Conservation (phyloP, 768 basidiomycete species). For the Amanita phalloides region DNA sequence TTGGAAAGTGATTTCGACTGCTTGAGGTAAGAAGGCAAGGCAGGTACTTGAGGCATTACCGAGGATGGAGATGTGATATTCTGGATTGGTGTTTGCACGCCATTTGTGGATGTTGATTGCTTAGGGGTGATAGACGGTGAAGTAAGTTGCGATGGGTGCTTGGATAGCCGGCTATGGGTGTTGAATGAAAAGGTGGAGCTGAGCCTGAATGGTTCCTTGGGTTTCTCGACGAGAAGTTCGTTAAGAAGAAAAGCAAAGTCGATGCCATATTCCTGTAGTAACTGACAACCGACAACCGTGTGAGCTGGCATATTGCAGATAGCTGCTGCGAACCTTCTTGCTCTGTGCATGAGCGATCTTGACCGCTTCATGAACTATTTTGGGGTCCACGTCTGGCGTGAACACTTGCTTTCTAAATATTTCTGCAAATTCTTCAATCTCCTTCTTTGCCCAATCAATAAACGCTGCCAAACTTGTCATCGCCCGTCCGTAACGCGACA, state of each 20-base stretch:
- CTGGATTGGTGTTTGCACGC: not conserved
- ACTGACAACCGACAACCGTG: conserved; percentile 24
- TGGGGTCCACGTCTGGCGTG: conserved; percentile 61
- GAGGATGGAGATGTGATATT: not conserved
- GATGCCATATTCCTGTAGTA: conserved; percentile 86
- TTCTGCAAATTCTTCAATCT: conserved; percentile 73
- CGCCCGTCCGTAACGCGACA: not conserved
- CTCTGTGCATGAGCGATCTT: conserved; percentile 73
- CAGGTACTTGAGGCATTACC: conserved; percentile 1
- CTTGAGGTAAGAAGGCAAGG: conserved; percentile 1
- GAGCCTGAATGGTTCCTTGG: conserved; percentile 25
- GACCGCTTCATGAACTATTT: conserved; percentile 69
- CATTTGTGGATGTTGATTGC: conserved; percentile 8
- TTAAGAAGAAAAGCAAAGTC: conserved; percentile 93
- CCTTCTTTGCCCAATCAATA: conserved; percentile 86
- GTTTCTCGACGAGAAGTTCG: conserved; percentile 44
- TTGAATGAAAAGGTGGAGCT: conserved; percentile 11
- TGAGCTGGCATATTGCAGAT: not conserved
- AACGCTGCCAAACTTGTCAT: conserved; percentile 45
- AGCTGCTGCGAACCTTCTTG: conserved; percentile 52
- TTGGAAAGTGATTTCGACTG: not conserved
- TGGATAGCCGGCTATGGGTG: conserved; percentile 15
- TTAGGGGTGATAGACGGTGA: conserved; percentile 10
- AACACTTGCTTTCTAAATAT: conserved; percentile 91
- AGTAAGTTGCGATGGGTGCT: conserved; percentile 12